These are phyloP conservation scores for Bassia scoparia DNA, from an alignment of 148 eudicot genomes.

Conservation along the genomic window DNA sequence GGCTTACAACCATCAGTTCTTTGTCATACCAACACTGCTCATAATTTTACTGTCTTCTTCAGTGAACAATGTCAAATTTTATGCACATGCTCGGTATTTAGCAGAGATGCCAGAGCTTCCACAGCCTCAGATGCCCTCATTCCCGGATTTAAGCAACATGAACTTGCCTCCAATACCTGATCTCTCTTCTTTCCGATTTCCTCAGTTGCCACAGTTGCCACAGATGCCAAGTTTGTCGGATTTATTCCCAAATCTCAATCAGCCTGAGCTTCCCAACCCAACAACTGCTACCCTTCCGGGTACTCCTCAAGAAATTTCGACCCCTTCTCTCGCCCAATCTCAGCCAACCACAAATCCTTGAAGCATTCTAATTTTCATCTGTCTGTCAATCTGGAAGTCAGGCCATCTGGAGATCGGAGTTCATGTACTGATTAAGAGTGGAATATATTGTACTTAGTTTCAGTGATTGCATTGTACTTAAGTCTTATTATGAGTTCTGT, in stretches of 20 bases:
- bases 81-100: conserved; percentile 16
- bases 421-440: neutral
- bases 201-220: conserved; percentile 15
- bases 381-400: neutral
- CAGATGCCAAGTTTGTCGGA: conserved; percentile 10
- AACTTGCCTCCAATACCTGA: conserved; percentile 25
- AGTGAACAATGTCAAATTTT: conserved; percentile 2
- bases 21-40: neutral
- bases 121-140: conserved; percentile 13
- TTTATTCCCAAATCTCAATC: conserved; percentile 10
- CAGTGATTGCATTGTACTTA: neutral
- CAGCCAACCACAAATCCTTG: conserved; percentile 19
- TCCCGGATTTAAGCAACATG: conserved; percentile 7
- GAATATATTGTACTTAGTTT: too few species aligned
- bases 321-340: conserved; percentile 1
- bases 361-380: neutral
- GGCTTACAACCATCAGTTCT: conserved; percentile 6
- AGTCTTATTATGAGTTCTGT: neutral
- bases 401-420: neutral
- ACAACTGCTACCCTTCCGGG: conserved; percentile 7
- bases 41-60: neutral
- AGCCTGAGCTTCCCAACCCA: conserved; percentile 16
- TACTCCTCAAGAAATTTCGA: conserved; percentile 1
- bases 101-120: conserved; percentile 6
- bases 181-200: conserved; percentile 17